Conservation (phyloP, 768 basidiomycete genomes). For the Serendipita sp. region DNA sequence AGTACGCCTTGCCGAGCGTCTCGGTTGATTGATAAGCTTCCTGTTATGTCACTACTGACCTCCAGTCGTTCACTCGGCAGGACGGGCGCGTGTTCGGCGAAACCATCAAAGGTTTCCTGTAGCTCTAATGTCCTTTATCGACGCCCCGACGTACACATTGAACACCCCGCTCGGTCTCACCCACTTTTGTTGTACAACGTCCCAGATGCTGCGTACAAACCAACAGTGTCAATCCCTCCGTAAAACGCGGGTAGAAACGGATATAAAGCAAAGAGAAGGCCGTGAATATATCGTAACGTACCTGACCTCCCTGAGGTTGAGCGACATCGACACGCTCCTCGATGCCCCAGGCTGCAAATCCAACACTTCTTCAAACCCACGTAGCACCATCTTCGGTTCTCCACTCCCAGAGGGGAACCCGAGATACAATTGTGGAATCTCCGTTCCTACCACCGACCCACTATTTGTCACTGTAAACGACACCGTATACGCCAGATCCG, state of each 20-base stretch:
- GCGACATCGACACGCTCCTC: constrained; percentile 22
- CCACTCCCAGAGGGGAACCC: constrained; percentile 31
- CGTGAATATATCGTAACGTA: constrained; percentile 15
- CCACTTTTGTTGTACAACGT: constrained; percentile 36
- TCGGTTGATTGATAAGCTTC: too few relatives aligned
- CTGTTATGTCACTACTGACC: too few relatives aligned
- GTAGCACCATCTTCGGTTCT: constrained; percentile 34
- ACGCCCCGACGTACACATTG: constrained; percentile 37
- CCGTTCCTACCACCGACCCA: constrained; percentile 33
- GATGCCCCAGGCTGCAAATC: constrained; percentile 25
- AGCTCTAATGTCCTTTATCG: constrained; percentile 32
- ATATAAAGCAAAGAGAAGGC: neutral
- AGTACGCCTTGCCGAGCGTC: too few relatives aligned
- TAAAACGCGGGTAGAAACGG: neutral
- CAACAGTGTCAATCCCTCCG: constrained; percentile 11
- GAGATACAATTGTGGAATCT: constrained; percentile 40
- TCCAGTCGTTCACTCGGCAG: too few relatives aligned
- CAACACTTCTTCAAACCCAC: constrained; percentile 35
- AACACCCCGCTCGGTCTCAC: constrained; percentile 36
- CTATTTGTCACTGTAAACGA: constrained; percentile 34
- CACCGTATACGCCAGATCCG: constrained; percentile 14
- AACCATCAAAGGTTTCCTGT: constrained; percentile 6
- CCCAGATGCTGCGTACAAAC: constrained; percentile 29
- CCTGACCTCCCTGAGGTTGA: constrained; percentile 33
- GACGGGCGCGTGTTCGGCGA: too few relatives aligned